Conservation (phyloP, 2,329 filamentous ascomycete species). For the Aspergillus chevalieri region DNA sequence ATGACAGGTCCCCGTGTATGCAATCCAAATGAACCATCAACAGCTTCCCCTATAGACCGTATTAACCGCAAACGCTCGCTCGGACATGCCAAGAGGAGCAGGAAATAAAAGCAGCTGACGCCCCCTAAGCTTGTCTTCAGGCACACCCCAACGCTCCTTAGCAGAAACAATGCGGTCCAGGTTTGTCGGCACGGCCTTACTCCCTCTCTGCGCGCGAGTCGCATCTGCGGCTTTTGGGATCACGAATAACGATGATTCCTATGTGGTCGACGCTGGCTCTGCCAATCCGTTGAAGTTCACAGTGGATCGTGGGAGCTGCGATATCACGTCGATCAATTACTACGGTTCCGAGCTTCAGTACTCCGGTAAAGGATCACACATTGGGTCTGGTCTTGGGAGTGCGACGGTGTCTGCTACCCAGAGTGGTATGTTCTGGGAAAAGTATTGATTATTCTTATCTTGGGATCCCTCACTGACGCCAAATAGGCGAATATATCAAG, state of each 20-base stretch:
- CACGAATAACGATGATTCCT: conserved; percentile 20
- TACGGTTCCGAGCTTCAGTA: conserved; percentile 57
- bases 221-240: conserved; percentile 24
- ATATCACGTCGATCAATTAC: conserved; percentile 59
- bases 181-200: conserved; percentile 10
- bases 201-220: conserved; percentile 16
- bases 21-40: no score
- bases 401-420: conserved; percentile 49
- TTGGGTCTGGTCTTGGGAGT: conserved; percentile 54
- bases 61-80: no score
- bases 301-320: conserved; percentile 51
- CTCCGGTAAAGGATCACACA: conserved; percentile 47
- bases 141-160: background rate
- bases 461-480: background rate
- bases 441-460: background rate
- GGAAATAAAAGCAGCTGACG: no score
- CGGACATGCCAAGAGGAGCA: no score
- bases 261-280: conserved; percentile 46
- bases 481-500: conserved; percentile 48
- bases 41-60: no score
- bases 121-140: no score
- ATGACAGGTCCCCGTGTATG: no score
- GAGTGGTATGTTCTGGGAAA: conserved; percentile 18
- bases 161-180: conserved; percentile 13
- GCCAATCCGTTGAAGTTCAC: conserved; percentile 47